Evolutionary conservation across 345 rosid genomes (phyloP).

Genomic region (Chamaenerion angustifolium): DNA sequence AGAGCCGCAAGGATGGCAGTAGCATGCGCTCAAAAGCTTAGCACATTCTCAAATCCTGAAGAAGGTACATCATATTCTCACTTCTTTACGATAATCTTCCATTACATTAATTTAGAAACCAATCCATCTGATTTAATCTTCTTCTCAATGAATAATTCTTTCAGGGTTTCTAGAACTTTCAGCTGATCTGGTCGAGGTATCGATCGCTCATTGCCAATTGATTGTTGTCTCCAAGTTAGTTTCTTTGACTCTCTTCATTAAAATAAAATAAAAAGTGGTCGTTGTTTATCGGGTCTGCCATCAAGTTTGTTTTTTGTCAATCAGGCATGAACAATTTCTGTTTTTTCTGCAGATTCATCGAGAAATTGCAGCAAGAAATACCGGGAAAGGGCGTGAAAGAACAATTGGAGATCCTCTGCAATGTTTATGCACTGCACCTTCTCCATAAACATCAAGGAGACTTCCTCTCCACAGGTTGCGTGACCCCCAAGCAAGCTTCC

Average conservation of each 20-base stretch:
- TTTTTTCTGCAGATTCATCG: conserved; percentile 50
- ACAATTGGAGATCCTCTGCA: conserved; percentile 55
- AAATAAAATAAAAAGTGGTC: too few relatives aligned
- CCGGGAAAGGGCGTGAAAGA: conserved; percentile 80
- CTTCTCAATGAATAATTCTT: background rate
- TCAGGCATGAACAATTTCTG: background rate
- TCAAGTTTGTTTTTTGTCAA: too few relatives aligned
- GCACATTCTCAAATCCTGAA: conserved; percentile 61
- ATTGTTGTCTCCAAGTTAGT: conserved; percentile 98
- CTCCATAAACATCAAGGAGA: conserved; percentile 82
- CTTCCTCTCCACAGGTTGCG: conserved; percentile 58
- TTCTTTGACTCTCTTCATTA: too few relatives aligned
- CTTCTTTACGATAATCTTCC: background rate
- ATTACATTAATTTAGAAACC: too few relatives aligned
- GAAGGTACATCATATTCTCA: conserved; percentile 36
- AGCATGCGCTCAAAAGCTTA: conserved; percentile 57
- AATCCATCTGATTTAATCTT: too few relatives aligned
- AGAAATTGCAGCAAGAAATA: conserved; percentile 71
- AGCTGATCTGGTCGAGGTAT: conserved; percentile 72
- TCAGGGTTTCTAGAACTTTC: conserved; percentile 79
- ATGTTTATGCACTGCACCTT: conserved; percentile 55
- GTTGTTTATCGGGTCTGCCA: too few relatives aligned
- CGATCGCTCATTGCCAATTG: conserved; percentile 89
- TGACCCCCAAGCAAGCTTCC: conserved; percentile 75
- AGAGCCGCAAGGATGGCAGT: conserved; percentile 79